These are phyloP conservation scores for Vaucheria bursata DNA, from an alignment of 352 stramenopile species.

Conservation along the genomic window DNA sequence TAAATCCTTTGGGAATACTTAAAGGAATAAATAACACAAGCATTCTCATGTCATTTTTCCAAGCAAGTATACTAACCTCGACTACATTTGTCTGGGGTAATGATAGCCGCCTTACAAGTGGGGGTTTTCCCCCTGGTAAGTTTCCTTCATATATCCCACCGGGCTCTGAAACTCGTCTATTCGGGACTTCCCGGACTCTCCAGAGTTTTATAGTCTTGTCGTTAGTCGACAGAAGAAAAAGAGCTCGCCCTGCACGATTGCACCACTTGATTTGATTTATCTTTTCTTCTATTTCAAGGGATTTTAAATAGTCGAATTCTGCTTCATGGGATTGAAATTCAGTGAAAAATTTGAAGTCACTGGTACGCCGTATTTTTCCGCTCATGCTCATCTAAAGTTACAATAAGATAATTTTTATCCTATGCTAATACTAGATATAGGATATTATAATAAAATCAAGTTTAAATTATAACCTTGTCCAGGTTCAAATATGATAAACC, in stretches of 20 bases:
- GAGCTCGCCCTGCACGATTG: conserved; percentile 67
- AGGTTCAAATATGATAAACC: conserved; percentile 9
- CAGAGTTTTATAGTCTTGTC: conserved; percentile 96
- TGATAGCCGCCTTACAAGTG: no score
- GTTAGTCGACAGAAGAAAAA: conserved; percentile 87
- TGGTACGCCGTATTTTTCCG: conserved; percentile 53
- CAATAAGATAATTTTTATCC: conserved; percentile 3
- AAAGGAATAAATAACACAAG: no score
- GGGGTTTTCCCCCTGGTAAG: neutral
- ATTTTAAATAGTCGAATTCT: conserved; percentile 97
- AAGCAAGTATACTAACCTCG: no score
- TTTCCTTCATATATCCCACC: neutral
- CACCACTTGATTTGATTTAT: conserved; percentile 95
- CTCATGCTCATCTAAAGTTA: conserved; percentile 51
- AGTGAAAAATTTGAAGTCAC: conserved; percentile 75
- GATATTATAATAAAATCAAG: conserved; percentile 15
- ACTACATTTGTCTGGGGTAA: no score
- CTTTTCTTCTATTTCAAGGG: conserved; percentile 92
- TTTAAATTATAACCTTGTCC: neutral
- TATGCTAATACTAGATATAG: neutral
- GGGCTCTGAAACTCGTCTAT: neutral
- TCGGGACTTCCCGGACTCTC: conserved; percentile 63
- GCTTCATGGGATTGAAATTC: conserved; percentile 85
- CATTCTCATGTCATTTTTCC: no score
- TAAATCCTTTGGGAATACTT: no score